phyloP scores from a whole-genome alignment of 148 eudicot species.

The Chenopodium quinoa region DNA sequence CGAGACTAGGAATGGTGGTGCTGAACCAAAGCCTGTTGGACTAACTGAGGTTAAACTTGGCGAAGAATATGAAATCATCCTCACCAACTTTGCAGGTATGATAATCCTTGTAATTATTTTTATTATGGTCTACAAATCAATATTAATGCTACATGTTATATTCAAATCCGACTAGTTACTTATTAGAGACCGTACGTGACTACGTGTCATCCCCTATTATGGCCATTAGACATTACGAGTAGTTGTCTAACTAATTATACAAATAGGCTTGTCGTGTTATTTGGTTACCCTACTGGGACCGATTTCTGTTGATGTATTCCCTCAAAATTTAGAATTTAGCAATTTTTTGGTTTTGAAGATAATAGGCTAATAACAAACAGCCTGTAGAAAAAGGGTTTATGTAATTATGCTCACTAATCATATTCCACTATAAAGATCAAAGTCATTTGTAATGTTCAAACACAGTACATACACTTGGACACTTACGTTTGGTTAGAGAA shows the following conservation, averaged over 20 bases:
- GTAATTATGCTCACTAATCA: neutral
- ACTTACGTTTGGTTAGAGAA: neutral
- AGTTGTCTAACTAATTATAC: no score
- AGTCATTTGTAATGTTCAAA: neutral
- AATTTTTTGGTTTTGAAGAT: no score
- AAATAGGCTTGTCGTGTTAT: no score
- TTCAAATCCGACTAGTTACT: neutral
- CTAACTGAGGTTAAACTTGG: constrained; percentile 77
- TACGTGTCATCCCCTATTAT: no score
- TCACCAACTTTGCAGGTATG: constrained; percentile 91
- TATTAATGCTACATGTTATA: neutral
- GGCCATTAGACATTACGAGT: no score
- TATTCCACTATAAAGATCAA: neutral
- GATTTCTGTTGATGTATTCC: no score
- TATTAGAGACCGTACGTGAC: no score
- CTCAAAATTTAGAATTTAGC: no score
- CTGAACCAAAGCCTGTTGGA: constrained; percentile 60
- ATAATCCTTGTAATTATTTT: no score
- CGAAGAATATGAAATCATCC: constrained; percentile 82
- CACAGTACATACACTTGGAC: constrained; percentile 1
- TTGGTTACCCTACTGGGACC: no score
- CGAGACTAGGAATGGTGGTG: constrained; percentile 27
- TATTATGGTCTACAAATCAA: neutral
- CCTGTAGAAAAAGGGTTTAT: neutral
- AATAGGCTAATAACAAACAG: neutral